Evolutionary conservation across 83 land plant species (phyloP).

Genomic region (Larix sibirica): DNA sequence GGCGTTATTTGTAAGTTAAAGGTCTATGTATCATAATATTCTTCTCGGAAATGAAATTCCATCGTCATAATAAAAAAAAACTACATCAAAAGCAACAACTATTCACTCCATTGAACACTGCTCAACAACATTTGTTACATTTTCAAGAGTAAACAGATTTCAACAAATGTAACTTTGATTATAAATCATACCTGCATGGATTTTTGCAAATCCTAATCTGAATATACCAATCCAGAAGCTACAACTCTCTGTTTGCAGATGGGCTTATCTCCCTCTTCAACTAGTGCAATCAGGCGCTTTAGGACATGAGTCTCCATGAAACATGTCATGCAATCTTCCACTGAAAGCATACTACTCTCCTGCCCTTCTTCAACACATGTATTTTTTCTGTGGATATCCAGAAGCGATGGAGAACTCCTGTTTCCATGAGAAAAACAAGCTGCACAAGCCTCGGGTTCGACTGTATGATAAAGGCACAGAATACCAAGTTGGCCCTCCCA

Average conservation of each 20-base stretch:
- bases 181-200: no score
- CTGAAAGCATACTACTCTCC: background rate
- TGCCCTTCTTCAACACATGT: background rate
- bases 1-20: no score
- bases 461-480: conserved; percentile 23
- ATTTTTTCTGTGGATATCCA: background rate
- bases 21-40: no score
- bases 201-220: no score
- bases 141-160: no score
- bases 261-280: conserved; percentile 20
- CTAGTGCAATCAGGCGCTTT: conserved; percentile 15
- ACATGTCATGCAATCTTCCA: conserved; percentile 19
- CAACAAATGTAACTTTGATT: no score
- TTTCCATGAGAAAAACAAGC: conserved; percentile 15
- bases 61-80: no score
- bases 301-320: conserved; percentile 30
- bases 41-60: no score
- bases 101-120: no score
- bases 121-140: no score
- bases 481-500: conserved; percentile 31
- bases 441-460: conserved; percentile 17
- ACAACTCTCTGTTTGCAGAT: conserved; percentile 2
- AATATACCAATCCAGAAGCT: no score
- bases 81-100: no score
- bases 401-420: background rate